Evolutionary conservation across 805 yeast genomes (phyloP).

Genomic region (Candida multigemmis): DNA sequence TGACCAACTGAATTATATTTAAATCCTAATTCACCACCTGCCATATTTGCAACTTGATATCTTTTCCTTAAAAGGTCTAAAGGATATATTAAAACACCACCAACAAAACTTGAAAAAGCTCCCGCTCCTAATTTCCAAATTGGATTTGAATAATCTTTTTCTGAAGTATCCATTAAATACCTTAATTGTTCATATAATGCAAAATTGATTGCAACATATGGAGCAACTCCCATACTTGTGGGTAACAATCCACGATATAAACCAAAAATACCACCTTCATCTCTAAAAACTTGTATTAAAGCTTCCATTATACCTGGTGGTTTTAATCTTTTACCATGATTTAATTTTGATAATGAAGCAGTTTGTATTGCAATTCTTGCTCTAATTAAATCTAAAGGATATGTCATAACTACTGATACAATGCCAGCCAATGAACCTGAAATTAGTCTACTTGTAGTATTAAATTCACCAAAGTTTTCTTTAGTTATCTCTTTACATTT

Average conservation of each 20-base stretch:
- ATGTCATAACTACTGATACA: conserved; percentile 71
- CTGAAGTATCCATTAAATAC: conserved; percentile 36
- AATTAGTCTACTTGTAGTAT: conserved; percentile 50
- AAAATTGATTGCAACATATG: conserved; percentile 89
- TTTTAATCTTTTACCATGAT: conserved; percentile 32
- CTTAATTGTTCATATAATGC: conserved; percentile 79
- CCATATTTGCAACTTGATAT: conserved; percentile 86
- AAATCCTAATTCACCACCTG: conserved; percentile 69
- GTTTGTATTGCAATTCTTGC: conserved; percentile 88
- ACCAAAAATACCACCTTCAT: conserved; percentile 77
- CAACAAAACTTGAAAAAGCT: conserved; percentile 80
- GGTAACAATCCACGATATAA: conserved; percentile 82
- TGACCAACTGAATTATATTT: conserved; percentile 68
- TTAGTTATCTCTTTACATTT: conserved; percentile 36
- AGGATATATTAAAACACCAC: conserved; percentile 87
- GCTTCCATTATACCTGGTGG: conserved; percentile 70
- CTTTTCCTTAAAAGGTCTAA: conserved; percentile 82
- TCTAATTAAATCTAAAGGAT: conserved; percentile 86
- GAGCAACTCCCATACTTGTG: conserved; percentile 92
- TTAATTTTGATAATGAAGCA: conserved; percentile 48
- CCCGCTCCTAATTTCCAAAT: conserved; percentile 64
- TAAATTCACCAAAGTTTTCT: conserved; percentile 19
- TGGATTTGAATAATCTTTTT: conserved; percentile 33
- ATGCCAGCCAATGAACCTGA: conserved; percentile 83
- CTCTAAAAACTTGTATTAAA: conserved; percentile 46